A percentile compares a stretch with the other conserved stretches of the same genome.
Conservation (phyloP, 768 basidiomycete species). For the Collybia sp. region DNA sequence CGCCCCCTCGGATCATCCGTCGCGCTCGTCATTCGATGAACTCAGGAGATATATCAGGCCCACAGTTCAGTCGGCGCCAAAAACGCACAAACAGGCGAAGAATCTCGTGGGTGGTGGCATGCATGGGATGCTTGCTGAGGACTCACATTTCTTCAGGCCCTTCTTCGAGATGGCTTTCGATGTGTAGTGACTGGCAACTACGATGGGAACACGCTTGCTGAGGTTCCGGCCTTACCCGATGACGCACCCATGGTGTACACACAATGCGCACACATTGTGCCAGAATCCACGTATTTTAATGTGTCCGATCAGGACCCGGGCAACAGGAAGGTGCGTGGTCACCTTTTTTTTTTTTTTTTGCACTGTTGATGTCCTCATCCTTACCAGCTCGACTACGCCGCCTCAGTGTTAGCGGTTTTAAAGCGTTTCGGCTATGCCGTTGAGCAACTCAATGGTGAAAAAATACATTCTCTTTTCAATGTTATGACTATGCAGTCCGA, state of each 20-base stretch:
- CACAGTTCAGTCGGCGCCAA: neutral
- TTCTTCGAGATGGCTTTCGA: neutral
- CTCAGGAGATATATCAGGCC: neutral
- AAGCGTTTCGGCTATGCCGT: slow-evolving; percentile 9
- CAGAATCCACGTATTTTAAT: slow-evolving; percentile 6
- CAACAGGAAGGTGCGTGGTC: neutral
- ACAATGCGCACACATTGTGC: slow-evolving; percentile 8
- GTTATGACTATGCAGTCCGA: no score
- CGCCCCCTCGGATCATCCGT: neutral
- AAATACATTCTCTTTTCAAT: no score
- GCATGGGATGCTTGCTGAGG: no score
- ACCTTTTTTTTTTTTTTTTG: neutral
- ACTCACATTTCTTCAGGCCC: neutral
- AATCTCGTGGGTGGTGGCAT: neutral
- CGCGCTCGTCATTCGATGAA: neutral
- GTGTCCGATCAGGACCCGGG: neutral
- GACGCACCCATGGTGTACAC: slow-evolving; percentile 1
- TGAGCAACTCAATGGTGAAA: neutral
- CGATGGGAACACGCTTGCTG: neutral
- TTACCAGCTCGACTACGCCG: slow-evolving; percentile 5
- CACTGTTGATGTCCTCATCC: neutral
- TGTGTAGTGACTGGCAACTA: neutral
- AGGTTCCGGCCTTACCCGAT: neutral
- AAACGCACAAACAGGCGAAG: neutral
- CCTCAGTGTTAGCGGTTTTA: slow-evolving; percentile 7